Evolutionary conservation across 805 yeast species (phyloP).

Genomic region (Zygoascus flipseniorum): DNA sequence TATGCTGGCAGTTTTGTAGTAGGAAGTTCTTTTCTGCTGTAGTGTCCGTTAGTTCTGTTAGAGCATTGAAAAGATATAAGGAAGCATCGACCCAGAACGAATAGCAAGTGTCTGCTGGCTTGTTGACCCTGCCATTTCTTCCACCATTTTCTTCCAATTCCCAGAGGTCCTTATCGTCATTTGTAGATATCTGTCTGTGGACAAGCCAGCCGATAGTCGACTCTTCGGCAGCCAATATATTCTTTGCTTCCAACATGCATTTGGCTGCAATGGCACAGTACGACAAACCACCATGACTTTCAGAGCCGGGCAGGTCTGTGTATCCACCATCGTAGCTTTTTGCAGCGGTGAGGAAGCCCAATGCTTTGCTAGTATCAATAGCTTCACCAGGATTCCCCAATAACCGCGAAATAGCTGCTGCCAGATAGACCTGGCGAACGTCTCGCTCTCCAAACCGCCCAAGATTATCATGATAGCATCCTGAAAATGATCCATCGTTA

Average conservation of each 20-base stretch:
- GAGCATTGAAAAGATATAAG: conserved; percentile 35
- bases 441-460: conserved; percentile 55
- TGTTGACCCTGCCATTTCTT: conserved; percentile 80
- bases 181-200: conserved; percentile 48
- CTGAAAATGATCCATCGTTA: conserved; percentile 48
- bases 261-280: conserved; percentile 73
- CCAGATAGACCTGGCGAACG: conserved; percentile 66
- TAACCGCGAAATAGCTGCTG: conserved; percentile 51
- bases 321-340: conserved; percentile 61
- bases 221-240: conserved; percentile 17
- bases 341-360: conserved; percentile 31
- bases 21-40: conserved; percentile 37
- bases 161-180: conserved; percentile 3
- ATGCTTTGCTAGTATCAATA: conserved; percentile 37
- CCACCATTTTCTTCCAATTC: conserved; percentile 43
- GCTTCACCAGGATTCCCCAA: conserved; percentile 35
- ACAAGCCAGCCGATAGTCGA: conserved; percentile 50
- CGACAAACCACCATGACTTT: conserved; percentile 81
- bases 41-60: conserved; percentile 29
- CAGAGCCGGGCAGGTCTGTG: conserved; percentile 43
- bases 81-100: conserved; percentile 74
- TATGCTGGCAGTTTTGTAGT: conserved; percentile 48
- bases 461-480: conserved; percentile 30
- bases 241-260: conserved; percentile 27
- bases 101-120: conserved; percentile 80